Base-by-base conservation (phyloP, 768 basidiomycete genomes). In the Lactarius sanguifluus region DNA sequence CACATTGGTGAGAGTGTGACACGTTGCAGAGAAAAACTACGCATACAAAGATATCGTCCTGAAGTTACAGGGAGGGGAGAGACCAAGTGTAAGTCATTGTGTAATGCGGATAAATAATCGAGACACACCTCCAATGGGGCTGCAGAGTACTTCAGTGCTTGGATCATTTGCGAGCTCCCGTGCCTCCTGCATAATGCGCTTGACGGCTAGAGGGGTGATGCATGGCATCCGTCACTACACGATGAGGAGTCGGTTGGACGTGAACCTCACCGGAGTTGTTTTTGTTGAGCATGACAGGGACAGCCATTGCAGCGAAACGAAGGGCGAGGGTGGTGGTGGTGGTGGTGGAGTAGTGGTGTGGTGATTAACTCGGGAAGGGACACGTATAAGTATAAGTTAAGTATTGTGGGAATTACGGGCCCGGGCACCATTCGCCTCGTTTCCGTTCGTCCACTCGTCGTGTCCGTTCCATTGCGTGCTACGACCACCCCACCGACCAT, bases 181-280 rank as follows among this genome's bases (percentile, higher is more conserved):
- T 5, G 95, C 95, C 77, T 98, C 96, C 76, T 94, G 94, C 89
- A 98, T 91, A 71, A 98, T 97, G 41, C 96, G 88, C 79, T 98
- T 98, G 61, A 97, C 92, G 62, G 94, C 95, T 91, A 70, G 15
- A 8, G 32, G 12, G 61, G 12, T 38, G 36, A 38, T 13, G 12
- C 36, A 34, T 8, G 28, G 23, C 5, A 34, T 34, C 34, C 9
- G 52, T 36, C 45, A 64, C 15, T 13, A 43, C 38, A 32, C 4
- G 28, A 25, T n/a, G 41, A 28, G 2, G 20, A 25, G 5, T n/a
- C 1, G 2, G 40, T 8, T 23, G n/a, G 36, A 57, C 45, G 56
- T 36, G 57, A n/a, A 41, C 20, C 70, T 68, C 41, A 92, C 92
- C 92, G 41, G 93, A 88, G 75, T 94, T 94, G 79, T 94, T 94